phyloP scores from a whole-genome alignment of 2,329 filamentous ascomycete genomes.

The Trichoderma sp. region DNA sequence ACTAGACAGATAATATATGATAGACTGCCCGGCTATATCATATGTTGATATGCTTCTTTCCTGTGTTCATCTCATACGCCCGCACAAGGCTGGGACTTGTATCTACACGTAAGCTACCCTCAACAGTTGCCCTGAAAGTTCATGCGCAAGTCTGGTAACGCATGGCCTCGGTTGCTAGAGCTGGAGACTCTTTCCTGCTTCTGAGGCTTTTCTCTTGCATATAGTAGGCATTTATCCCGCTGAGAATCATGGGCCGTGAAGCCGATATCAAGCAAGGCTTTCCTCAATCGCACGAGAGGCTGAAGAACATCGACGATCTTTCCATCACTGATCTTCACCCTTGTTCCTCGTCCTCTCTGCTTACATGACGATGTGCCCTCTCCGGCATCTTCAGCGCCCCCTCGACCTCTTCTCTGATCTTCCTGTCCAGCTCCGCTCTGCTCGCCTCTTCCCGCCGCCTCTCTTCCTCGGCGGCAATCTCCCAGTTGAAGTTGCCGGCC shows the following conservation, averaged over 20 bases:
- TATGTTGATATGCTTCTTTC: not conserved
- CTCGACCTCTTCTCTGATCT: slow-evolving; percentile 46
- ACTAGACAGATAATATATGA: not conserved
- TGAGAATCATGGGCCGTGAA: not conserved
- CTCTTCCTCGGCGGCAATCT: slow-evolving; percentile 29
- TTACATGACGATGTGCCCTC: slow-evolving; percentile 39
- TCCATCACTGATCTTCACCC: not conserved
- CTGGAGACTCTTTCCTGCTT: not conserved
- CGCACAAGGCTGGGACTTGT: not conserved
- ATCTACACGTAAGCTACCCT: not conserved
- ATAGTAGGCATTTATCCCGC: not conserved
- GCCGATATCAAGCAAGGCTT: not conserved
- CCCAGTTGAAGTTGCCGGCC: slow-evolving; percentile 52
- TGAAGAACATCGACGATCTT: not conserved
- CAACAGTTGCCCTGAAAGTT: not conserved
- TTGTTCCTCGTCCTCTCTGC: slow-evolving; percentile 17
- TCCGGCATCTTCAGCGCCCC: slow-evolving; percentile 45
- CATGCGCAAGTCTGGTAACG: not conserved
- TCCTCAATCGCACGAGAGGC: not conserved
- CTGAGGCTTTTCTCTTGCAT: not conserved
- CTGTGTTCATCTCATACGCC: not conserved
- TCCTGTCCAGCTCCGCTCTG: slow-evolving; percentile 38
- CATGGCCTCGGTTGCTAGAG: not conserved
- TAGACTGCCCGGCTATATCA: too few relatives aligned
- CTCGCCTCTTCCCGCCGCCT: slow-evolving; percentile 29